phyloP scores from a whole-genome alignment of 2,329 filamentous ascomycete genomes.

The Alternaria sp. region DNA sequence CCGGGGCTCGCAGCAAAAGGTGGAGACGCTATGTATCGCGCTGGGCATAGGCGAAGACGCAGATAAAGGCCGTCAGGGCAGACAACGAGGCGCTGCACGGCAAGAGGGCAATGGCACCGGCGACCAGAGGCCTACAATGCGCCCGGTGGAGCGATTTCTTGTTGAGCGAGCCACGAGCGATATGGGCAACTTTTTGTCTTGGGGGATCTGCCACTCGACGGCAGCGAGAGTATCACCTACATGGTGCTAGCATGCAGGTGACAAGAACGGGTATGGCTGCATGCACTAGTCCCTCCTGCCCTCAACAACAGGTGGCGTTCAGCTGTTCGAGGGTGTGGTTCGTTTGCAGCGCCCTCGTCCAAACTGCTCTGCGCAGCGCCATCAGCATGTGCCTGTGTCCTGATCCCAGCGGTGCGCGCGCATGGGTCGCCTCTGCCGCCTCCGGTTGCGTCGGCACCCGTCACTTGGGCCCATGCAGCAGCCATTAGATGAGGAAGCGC shows the following conservation, averaged over 20 bases:
- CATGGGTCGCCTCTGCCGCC: constrained; percentile 1
- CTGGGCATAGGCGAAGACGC: constrained; percentile 1
- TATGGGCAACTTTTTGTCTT: constrained; percentile 3
- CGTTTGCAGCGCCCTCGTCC: background rate
- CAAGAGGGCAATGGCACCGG: background rate
- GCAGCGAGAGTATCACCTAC: constrained; percentile 9
- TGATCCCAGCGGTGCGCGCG: background rate
- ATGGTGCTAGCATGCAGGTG: constrained; percentile 14
- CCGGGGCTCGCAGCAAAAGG: constrained; percentile 11
- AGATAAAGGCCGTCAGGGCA: background rate
- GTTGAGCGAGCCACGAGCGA: constrained; percentile 10
- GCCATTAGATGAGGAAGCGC: constrained; percentile 22
- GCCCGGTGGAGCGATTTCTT: constrained; percentile 5
- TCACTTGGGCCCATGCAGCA: background rate
- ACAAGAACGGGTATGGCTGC: constrained; percentile 12
- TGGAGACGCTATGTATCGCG: constrained; percentile 16
- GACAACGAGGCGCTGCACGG: background rate
- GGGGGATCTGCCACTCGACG: constrained; percentile 1
- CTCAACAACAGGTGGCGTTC: constrained; percentile 10
- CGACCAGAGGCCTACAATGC: background rate
- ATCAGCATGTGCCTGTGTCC: background rate
- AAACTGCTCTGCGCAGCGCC: background rate
- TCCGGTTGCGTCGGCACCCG: constrained; percentile 15
- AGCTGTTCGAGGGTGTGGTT: constrained; percentile 6
- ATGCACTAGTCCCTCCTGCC: background rate